Conservation (phyloP, 441 rosid genomes). For the Populus tomentosa region DNA sequence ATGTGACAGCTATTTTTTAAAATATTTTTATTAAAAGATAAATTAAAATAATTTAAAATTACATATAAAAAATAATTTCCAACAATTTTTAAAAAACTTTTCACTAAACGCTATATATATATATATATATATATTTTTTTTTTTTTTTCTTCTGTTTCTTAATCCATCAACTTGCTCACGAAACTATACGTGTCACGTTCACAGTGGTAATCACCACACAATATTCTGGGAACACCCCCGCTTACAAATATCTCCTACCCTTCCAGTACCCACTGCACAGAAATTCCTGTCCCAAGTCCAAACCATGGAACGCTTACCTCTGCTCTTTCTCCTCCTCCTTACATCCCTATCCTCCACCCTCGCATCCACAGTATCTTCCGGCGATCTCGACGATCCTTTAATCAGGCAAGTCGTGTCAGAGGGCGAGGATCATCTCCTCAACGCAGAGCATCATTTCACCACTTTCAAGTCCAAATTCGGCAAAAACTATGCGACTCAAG, state of each 20-base stretch:
- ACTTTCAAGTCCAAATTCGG: conserved; percentile 64
- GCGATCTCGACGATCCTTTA: conserved; percentile 40
- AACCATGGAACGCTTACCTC: conserved; percentile 12
- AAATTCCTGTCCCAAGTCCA: not conserved
- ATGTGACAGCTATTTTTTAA: no score
- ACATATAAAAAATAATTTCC: no score
- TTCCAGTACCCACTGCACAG: not conserved
- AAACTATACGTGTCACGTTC: conserved; percentile 7
- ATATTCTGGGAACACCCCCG: not conserved
- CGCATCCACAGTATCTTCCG: conserved; percentile 13
- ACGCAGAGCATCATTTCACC: conserved; percentile 59
- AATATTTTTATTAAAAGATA: no score
- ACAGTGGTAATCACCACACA: not conserved
- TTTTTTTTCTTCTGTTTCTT: not conserved
- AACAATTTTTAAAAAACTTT: no score
- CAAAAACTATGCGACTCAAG: conserved; percentile 57
- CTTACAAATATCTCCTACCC: not conserved
- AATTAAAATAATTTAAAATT: no score
- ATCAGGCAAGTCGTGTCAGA: conserved; percentile 66
- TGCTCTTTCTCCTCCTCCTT: conserved; percentile 3
- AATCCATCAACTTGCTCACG: not conserved
- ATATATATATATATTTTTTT: no score
- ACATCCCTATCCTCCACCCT: not conserved
- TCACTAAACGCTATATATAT: no score
- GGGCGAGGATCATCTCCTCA: conserved; percentile 29